Evolutionary conservation across 2,329 filamentous ascomycete species (phyloP).

Genomic region (Zymoseptoria pseudotritici): DNA sequence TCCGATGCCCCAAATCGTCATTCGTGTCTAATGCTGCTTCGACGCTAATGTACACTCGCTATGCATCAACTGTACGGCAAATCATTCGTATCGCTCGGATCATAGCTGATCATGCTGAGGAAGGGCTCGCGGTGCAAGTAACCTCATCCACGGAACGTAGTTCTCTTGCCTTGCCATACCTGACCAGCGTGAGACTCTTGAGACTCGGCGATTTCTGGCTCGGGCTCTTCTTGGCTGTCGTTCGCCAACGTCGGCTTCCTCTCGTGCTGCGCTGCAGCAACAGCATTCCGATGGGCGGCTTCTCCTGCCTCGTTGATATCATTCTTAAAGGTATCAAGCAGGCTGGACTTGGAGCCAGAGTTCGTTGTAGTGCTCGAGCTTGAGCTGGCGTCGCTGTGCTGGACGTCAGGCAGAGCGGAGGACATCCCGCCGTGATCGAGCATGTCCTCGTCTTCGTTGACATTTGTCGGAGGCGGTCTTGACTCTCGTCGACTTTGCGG

Average conservation of each 20-base stretch:
- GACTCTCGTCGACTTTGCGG: background rate
- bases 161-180: background rate
- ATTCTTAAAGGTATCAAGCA: background rate
- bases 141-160: background rate
- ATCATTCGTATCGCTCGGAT: background rate
- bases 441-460: constrained; percentile 13
- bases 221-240: background rate
- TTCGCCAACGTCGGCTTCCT: background rate
- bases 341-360: background rate
- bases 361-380: background rate
- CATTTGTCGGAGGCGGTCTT: background rate
- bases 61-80: background rate
- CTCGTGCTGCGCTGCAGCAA: background rate
- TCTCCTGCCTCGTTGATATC: background rate
- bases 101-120: background rate
- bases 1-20: background rate
- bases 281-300: background rate
- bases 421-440: constrained; percentile 5
- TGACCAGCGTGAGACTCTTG: background rate
- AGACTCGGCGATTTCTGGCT: background rate
- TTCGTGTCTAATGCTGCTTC: background rate
- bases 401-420: background rate
- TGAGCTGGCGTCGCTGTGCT: background rate
- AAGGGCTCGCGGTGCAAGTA: background rate
- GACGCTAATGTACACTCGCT: background rate